phyloP scores from a whole-genome alignment of 257 asterid species.

The Leptodermis oblonga region DNA sequence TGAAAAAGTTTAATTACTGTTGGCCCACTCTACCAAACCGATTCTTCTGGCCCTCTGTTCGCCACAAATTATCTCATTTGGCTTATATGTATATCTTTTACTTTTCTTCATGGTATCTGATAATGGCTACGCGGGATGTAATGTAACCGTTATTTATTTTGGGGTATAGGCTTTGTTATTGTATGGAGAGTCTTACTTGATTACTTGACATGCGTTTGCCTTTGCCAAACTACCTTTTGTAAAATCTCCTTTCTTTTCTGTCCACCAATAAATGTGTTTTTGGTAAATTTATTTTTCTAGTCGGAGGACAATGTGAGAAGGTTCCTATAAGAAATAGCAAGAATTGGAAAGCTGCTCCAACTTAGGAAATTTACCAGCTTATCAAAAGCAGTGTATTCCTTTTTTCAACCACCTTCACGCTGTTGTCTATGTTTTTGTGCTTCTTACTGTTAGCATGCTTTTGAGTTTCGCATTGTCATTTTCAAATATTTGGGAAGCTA shows the following conservation, averaged over 20 bases:
- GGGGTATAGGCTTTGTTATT: too few species aligned
- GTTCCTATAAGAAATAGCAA: background rate
- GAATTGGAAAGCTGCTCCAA: background rate
- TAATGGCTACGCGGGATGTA: background rate
- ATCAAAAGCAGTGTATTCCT: background rate
- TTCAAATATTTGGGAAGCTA: background rate
- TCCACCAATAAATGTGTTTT: background rate
- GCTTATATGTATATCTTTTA: background rate
- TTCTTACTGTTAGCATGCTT: background rate
- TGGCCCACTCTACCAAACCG: background rate
- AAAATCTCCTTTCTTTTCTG: background rate
- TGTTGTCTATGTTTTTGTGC: background rate
- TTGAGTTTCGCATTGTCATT: background rate
- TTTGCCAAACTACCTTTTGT: background rate
- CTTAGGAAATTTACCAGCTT: background rate
- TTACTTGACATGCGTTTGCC: background rate
- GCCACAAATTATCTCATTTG: background rate
- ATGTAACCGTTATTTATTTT: slow-evolving; percentile 1
- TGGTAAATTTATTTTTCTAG: background rate
- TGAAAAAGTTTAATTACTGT: background rate
- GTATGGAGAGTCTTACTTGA: background rate
- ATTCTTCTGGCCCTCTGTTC: background rate
- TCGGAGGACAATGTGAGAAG: background rate
- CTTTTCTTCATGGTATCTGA: background rate
- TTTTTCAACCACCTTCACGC: background rate